A percentile compares a stretch with the other conserved stretches of the same genome.
phyloP scores from a whole-genome alignment of 768 basidiomycete species.

The Melanogaster broomeanus region DNA sequence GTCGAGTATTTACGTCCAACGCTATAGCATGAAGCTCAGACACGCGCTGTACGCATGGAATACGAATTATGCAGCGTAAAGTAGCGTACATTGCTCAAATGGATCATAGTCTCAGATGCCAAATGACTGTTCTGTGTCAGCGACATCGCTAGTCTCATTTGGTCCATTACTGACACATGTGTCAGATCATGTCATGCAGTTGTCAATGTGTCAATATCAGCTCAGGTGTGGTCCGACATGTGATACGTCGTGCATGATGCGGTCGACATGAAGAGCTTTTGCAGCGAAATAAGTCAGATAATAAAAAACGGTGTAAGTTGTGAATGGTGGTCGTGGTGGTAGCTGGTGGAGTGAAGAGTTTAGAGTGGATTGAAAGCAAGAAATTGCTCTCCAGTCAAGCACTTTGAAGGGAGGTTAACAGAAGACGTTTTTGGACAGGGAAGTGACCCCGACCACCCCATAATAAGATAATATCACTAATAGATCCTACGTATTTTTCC shows the following conservation, averaged over 20 bases:
- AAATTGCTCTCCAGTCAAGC: not conserved
- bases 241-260: no score
- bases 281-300: constrained; percentile 7
- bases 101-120: no score
- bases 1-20: constrained; percentile 20
- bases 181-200: no score
- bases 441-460: constrained; percentile 32
- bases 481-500: constrained; percentile 12
- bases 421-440: constrained; percentile 4
- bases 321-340: constrained; percentile 22
- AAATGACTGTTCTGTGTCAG: no score
- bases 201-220: no score
- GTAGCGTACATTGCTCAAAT: no score
- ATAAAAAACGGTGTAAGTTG: constrained; percentile 17
- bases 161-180: no score
- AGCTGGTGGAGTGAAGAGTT: constrained; percentile 12
- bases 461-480: constrained; percentile 19
- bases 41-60: no score
- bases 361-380: constrained; percentile 1
- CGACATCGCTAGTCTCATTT: no score
- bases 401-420: not conserved
- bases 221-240: no score
- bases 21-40: no score
- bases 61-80: no score
- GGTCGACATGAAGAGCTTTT: constrained; percentile 28